Conservation (phyloP, 805 yeast genomes). For the Kazachstania viticola region DNA sequence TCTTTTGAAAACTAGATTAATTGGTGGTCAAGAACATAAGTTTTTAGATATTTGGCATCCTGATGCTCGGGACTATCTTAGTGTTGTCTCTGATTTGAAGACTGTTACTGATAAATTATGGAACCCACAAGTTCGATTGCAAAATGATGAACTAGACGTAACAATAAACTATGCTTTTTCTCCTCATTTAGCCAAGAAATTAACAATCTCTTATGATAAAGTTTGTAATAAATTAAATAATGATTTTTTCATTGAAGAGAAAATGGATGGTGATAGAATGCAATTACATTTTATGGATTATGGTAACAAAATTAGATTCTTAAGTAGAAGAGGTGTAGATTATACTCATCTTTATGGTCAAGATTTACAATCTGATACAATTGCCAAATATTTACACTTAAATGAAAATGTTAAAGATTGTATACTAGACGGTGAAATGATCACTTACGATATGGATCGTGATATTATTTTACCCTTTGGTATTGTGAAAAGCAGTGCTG, state of each 20-base stretch:
- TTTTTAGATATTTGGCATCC: constrained; percentile 64
- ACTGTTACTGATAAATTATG: constrained; percentile 46
- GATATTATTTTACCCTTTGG: constrained; percentile 66
- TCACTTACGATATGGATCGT: constrained; percentile 61
- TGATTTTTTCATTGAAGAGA: constrained; percentile 71
- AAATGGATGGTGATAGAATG: constrained; percentile 87
- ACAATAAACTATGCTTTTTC: constrained; percentile 38
- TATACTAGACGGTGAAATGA: constrained; percentile 84
- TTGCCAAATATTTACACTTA: constrained; percentile 39
- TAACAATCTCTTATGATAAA: constrained; percentile 37
- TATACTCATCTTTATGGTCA: constrained; percentile 61
- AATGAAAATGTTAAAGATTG: constrained; percentile 28
- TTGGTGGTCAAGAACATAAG: constrained; percentile 49
- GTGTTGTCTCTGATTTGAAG: constrained; percentile 53
- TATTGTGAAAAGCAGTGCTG: constrained; percentile 59
- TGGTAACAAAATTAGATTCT: constrained; percentile 28
- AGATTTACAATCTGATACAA: constrained; percentile 36
- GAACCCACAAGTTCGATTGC: constrained; percentile 37
- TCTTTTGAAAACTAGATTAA: constrained; percentile 45
- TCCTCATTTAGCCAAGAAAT: constrained; percentile 64
- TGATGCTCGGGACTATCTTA: constrained; percentile 54
- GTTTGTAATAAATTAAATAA: constrained; percentile 36
- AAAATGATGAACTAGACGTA: constrained; percentile 28
- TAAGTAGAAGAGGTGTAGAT: constrained; percentile 60
- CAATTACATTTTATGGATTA: constrained; percentile 53